Base-by-base conservation (phyloP, 768 basidiomycete species). In the Mycena venus region DNA sequence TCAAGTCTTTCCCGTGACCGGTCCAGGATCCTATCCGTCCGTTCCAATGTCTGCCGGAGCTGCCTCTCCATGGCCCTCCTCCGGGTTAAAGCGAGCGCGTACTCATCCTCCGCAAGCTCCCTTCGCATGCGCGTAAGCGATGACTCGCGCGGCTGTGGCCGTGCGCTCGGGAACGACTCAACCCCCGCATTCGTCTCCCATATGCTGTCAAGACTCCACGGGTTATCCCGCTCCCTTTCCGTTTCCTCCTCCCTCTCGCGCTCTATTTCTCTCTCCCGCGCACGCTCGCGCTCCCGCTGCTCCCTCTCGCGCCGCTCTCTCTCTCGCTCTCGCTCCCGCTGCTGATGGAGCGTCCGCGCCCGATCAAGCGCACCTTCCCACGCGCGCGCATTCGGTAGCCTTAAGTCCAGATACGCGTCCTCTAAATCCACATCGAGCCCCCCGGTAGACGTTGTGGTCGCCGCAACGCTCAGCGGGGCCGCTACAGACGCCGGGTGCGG, bases 321-420 rank as follows among this genome's bases (percentile, higher is more conserved):
- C 21, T 67, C 31, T 19, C 66, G 34, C 10, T 66, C 64, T 12
- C 51, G 40, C 44, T 75, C 74, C 38, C 53, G 74, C 49, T 63
- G 62, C 31, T 55, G 64, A 23, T 55, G 75, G 27, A 70, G 17
- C 1, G 49, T 27, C 44, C 75, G 38, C 7, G 72, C 72, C 29
- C 75, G 27, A 49, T 77, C 75, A 25, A 77, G 65, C 14, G 75
- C 75, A 31, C 56, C 64, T 55, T 77, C 72, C 72, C 72, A 70
- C 10, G 72, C 75, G 19, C 72, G 51, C 21, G 40, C 27, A 58
- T 68, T 75, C 0, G 49, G 44, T 21, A 56, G 34, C 15, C 53
- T 44, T 21, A 73, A 42, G n/a, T 73, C 68, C 21, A 76, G 34
- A 29, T 66, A 73, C 32, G 69, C 58, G 12, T 59, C 72, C 21